Conservation (phyloP, 768 basidiomycete species). For the Lentinula edodes region DNA sequence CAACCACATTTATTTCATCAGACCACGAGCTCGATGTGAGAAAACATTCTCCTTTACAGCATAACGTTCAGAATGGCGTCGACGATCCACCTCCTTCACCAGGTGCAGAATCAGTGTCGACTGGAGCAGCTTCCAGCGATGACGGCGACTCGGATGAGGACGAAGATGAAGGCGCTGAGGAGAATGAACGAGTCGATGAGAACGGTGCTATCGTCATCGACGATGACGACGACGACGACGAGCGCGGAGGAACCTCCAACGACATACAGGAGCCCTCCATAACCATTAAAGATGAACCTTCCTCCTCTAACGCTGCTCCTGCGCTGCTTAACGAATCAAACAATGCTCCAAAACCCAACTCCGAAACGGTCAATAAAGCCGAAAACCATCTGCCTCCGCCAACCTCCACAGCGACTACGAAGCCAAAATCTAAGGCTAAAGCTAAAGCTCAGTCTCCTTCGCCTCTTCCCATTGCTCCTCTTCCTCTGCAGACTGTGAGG, state of each 20-base stretch:
- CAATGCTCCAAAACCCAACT: neutral
- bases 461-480: conserved; percentile 49
- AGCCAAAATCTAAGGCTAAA: conserved; percentile 48
- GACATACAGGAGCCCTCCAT: neutral
- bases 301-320: neutral
- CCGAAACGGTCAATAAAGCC: neutral
- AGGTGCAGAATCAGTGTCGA: neutral
- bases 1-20: neutral
- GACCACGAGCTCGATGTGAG: neutral
- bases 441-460: conserved; percentile 45
- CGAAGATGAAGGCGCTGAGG: conserved; percentile 2
- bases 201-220: neutral
- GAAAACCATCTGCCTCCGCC: neutral
- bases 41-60: neutral
- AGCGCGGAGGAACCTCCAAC: neutral
- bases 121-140: neutral
- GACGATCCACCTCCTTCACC: neutral
- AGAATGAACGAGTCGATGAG: neutral
- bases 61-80: neutral
- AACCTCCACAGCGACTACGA: conserved; percentile 23
- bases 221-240: neutral
- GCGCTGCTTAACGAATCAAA: neutral
- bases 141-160: neutral
- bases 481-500: conserved; percentile 58
- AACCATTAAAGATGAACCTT: neutral